These are phyloP conservation scores for Smallanthus sonchifolius DNA, from an alignment of 129 eudicot genomes.

Conservation along the genomic window DNA sequence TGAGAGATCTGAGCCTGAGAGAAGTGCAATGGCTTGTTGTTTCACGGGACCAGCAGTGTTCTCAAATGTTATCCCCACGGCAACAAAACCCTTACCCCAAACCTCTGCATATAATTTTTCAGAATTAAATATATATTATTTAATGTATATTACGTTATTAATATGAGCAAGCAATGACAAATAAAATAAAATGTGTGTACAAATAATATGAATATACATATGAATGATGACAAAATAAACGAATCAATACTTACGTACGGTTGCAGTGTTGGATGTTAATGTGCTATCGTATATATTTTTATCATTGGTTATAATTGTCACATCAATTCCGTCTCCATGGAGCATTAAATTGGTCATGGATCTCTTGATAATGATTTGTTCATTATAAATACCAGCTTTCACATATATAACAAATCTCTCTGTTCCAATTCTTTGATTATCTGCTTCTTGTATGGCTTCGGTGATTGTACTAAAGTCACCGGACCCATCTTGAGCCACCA, in stretches of 20 bases:
- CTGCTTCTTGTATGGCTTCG: constrained; percentile 43
- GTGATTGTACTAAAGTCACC: constrained; percentile 46
- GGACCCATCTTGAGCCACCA: constrained; percentile 73
- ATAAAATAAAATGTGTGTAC: no score
- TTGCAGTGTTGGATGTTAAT: constrained; percentile 48
- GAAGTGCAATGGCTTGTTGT: constrained; percentile 37
- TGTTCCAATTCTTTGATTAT: constrained; percentile 19
- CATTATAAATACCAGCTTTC: constrained; percentile 56
- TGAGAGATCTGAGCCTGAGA: constrained; percentile 30
- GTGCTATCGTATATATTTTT: constrained; percentile 36
- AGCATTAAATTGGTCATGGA: constrained; percentile 45
- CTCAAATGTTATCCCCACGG: constrained; percentile 39
- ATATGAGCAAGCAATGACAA: no score
- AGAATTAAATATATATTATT: neutral
- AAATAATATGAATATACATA: no score
- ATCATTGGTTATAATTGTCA: constrained; percentile 46
- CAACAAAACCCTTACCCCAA: constrained; percentile 34
- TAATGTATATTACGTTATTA: no score
- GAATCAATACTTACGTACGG: constrained; percentile 41
- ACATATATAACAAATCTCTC: constrained; percentile 46
- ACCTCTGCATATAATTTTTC: constrained; percentile 25
- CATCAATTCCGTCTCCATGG: constrained; percentile 62
- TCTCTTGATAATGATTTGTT: constrained; percentile 33
- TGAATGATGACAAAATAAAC: neutral
- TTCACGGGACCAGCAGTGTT: constrained; percentile 43